A percentile compares a stretch with the other conserved stretches of the same genome.
phyloP scores from a whole-genome alignment of 371 early-diverging fungal genomes.

The Mortierella sp. region DNA sequence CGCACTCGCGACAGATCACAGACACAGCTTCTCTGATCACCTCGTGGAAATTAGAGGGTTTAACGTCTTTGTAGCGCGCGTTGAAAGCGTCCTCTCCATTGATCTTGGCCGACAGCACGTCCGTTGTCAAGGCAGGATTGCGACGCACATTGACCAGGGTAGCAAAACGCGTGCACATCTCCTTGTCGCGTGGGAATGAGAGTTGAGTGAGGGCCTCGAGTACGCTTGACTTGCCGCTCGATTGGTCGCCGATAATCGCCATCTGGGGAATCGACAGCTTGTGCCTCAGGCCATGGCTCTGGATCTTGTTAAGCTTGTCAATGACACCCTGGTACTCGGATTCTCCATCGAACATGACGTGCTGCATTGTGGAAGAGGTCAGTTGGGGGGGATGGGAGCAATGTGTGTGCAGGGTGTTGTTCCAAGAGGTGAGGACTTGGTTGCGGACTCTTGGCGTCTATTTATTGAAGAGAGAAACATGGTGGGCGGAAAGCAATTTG shows the following conservation, averaged over 20 bases:
- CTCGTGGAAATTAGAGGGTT: background rate
- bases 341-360: too few species aligned
- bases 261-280: constrained; percentile 22
- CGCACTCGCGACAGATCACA: constrained; percentile 7
- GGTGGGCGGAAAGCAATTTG: too few species aligned
- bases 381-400: too few species aligned
- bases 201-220: constrained; percentile 34
- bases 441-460: too few species aligned
- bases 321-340: constrained; percentile 21
- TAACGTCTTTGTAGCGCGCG: background rate
- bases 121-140: background rate
- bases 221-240: constrained; percentile 34
- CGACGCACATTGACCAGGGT: constrained; percentile 23
- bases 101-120: constrained; percentile 28
- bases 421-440: too few species aligned
- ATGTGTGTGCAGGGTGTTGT: too few species aligned
- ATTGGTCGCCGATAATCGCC: constrained; percentile 34
- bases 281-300: constrained; percentile 6
- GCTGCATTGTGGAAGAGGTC: too few species aligned
- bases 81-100: constrained; percentile 33
- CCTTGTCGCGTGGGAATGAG: constrained; percentile 22
- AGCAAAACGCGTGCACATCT: constrained; percentile 28
- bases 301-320: constrained; percentile 23
- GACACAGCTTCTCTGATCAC: constrained; percentile 14
- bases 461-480: too few species aligned